A percentile compares a stretch with the other conserved stretches of the same genome.
Evolutionary conservation across 192 early-diverging fungal genomes (phyloP).

Genomic region (Rhizophlyctis rosea): DNA sequence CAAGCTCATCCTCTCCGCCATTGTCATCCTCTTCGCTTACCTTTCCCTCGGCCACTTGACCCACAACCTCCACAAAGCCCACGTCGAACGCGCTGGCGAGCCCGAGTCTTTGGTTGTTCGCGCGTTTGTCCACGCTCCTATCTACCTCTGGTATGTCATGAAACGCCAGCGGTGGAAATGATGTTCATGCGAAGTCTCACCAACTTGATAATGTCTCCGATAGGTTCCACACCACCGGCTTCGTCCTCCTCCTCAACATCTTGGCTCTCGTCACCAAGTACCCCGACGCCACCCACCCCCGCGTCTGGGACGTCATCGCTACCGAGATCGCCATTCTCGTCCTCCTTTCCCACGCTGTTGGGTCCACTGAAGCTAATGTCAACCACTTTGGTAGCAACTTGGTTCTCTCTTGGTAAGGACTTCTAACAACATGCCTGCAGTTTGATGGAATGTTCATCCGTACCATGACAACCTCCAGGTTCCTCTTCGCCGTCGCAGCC

Average conservation of each 20-base stretch:
- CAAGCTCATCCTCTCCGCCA: slow-evolving; percentile 1
- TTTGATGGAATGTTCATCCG: too few species aligned
- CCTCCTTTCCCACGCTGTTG: slow-evolving; percentile 54
- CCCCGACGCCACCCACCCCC: slow-evolving; percentile 34
- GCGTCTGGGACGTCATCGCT: slow-evolving; percentile 41
- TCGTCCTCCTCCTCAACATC: slow-evolving; percentile 1
- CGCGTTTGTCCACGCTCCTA: neutral
- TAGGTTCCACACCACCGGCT: neutral
- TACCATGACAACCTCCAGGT: too few species aligned
- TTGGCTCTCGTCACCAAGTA: slow-evolving; percentile 36
- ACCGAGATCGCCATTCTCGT: slow-evolving; percentile 50
- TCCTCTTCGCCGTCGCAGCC: slow-evolving; percentile 17
- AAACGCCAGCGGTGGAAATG: too few species aligned
- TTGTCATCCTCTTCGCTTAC: neutral
- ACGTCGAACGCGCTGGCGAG: neutral
- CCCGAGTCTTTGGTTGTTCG: neutral
- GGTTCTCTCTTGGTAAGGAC: slow-evolving; percentile 7
- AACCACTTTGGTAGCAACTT: neutral
- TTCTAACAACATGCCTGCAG: too few species aligned
- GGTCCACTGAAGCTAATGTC: slow-evolving; percentile 47
- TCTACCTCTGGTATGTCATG: slow-evolving; percentile 1
- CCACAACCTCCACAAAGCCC: neutral
- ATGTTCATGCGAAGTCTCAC: too few species aligned
- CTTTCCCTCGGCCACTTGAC: neutral
- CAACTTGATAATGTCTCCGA: too few species aligned